These are phyloP conservation scores for Umbilicus rupestris DNA, from an alignment of 164 flowering plant species.

Conservation along the genomic window DNA sequence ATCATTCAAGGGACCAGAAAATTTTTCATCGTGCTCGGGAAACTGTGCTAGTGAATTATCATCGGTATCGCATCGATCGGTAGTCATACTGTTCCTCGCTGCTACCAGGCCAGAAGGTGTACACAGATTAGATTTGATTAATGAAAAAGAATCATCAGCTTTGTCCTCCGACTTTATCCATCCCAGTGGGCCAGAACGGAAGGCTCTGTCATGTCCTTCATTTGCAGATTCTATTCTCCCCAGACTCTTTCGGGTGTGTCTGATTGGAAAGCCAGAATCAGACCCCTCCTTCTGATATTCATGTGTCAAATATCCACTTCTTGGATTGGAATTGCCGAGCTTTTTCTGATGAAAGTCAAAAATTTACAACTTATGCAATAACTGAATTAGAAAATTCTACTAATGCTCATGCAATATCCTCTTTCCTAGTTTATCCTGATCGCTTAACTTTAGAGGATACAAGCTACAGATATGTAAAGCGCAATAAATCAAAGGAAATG, in stretches of 20 bases:
- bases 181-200: constrained; percentile 88
- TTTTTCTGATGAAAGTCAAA: background rate
- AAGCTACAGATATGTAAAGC: background rate
- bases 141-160: constrained; percentile 36
- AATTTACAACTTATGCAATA: too few relatives aligned
- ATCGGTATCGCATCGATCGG: constrained; percentile 26
- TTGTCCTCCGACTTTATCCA: constrained; percentile 53
- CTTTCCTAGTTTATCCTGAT: constrained; percentile 11
- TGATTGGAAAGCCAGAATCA: constrained; percentile 80
- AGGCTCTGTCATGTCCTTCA: constrained; percentile 57
- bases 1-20: constrained; percentile 6
- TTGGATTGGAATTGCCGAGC: background rate
- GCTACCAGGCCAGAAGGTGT: constrained; percentile 55
- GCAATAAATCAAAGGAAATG: background rate
- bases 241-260: constrained; percentile 59
- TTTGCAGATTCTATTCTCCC: constrained; percentile 32
- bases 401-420: background rate
- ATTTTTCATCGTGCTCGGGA: constrained; percentile 16
- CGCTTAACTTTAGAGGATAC: background rate
- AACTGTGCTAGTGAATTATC: constrained; percentile 38
- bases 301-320: constrained; percentile 3
- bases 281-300: background rate
- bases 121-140: constrained; percentile 48
- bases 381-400: too few relatives aligned
- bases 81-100: constrained; percentile 55